A percentile compares a stretch with the other conserved stretches of the same genome.
Conservation (phyloP, 1,284 basidiomycete genomes). For the Boletellus deceptivus region DNA sequence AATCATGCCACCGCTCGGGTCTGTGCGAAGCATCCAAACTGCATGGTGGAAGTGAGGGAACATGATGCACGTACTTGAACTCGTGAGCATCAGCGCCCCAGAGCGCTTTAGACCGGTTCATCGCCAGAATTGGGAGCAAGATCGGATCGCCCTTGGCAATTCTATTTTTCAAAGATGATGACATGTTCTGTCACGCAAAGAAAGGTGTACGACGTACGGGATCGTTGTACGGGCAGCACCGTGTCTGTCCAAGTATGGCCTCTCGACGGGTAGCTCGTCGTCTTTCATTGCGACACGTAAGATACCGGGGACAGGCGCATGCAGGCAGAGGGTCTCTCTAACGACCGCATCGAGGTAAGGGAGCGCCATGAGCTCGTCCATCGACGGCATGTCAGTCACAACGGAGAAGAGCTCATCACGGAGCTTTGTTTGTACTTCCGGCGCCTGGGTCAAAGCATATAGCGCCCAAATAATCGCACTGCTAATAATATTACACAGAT, state of each 20-base stretch:
- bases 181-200: not conserved
- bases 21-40: slow-evolving; percentile 24
- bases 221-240: slow-evolving; percentile 37
- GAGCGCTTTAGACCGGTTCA: slow-evolving; percentile 40
- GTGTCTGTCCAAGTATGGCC: slow-evolving; percentile 42
- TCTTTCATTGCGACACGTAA: slow-evolving; percentile 53
- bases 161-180: slow-evolving; percentile 19
- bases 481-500: slow-evolving; percentile 24
- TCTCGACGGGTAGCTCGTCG: slow-evolving; percentile 55
- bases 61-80: slow-evolving; percentile 15
- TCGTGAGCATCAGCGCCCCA: slow-evolving; percentile 49
- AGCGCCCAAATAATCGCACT: slow-evolving; percentile 61
- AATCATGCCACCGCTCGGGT: slow-evolving; percentile 58
- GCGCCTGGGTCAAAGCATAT: slow-evolving; percentile 56
- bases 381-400: slow-evolving; percentile 50
- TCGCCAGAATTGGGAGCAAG: slow-evolving; percentile 38
- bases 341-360: slow-evolving; percentile 66
- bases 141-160: slow-evolving; percentile 39
- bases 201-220: slow-evolving; percentile 6
- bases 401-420: slow-evolving; percentile 61
- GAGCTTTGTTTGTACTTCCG: slow-evolving; percentile 61
- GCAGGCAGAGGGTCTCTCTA: slow-evolving; percentile 66
- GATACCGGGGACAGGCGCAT: slow-evolving; percentile 58
- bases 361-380: slow-evolving; percentile 60
- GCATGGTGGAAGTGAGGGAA: not conserved